Evolutionary conservation across 768 basidiomycete genomes (phyloP).

Genomic region (Russula virescens): DNA sequence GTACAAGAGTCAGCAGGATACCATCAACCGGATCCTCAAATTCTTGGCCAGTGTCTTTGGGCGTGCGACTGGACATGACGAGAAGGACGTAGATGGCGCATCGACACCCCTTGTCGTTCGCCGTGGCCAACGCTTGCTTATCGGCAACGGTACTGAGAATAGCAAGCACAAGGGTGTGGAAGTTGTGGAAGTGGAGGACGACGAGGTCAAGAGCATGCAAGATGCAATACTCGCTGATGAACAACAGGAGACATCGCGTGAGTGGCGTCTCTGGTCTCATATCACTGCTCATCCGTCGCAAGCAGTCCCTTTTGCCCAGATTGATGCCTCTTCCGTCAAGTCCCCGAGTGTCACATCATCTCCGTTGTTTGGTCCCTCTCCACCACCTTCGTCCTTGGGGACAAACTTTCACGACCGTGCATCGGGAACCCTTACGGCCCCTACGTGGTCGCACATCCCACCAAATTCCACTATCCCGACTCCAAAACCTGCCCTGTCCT

Average conservation of each 20-base stretch:
- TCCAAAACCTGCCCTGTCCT: background rate
- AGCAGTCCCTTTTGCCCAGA: conserved; percentile 19
- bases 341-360: conserved; percentile 12
- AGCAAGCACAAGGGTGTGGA: conserved; percentile 35
- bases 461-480: background rate
- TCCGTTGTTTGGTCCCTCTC: background rate
- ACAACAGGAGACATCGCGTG: background rate
- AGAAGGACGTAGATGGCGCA: conserved; percentile 33
- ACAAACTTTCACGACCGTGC: conserved; percentile 9
- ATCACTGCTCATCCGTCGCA: background rate
- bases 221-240: conserved; percentile 14
- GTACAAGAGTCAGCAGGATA: conserved; percentile 92
- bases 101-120: conserved; percentile 41
- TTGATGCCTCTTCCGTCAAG: conserved; percentile 15
- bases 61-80: conserved; percentile 35
- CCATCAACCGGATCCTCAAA: conserved; percentile 90
- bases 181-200: conserved; percentile 37
- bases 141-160: conserved; percentile 44
- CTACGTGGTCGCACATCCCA: conserved; percentile 1
- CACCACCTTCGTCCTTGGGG: background rate
- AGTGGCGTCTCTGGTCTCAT: conserved; percentile 1
- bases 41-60: conserved; percentile 94
- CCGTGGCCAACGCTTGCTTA: conserved; percentile 58
- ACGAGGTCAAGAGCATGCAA: conserved; percentile 33
- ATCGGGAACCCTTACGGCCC: background rate